A percentile compares a stretch with the other conserved stretches of the same genome.
Conservation (phyloP, 495 filamentous ascomycete species). For the Viridothelium virens region DNA sequence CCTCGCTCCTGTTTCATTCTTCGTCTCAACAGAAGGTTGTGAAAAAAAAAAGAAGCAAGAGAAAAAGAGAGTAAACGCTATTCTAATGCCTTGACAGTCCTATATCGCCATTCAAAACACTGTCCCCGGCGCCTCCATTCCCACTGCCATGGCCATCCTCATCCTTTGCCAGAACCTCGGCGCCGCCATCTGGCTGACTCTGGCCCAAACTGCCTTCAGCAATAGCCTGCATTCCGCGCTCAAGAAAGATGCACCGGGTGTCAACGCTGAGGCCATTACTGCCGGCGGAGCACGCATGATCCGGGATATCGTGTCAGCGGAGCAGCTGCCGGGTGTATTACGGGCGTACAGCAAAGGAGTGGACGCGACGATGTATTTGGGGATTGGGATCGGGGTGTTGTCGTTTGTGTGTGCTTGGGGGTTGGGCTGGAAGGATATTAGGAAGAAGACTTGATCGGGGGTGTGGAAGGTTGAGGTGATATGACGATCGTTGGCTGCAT, state of each 20-base stretch:
- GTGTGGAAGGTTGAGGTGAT: no score
- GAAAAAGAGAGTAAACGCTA: background rate
- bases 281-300: constrained; percentile 33
- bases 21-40: no score
- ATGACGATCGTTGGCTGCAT: no score
- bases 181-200: constrained; percentile 44
- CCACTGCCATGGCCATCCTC: constrained; percentile 45
- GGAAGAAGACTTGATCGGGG: no score
- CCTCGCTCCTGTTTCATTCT: no score
- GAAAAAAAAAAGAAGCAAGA: constrained; percentile 15
- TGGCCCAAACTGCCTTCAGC: constrained; percentile 44
- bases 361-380: constrained; percentile 20
- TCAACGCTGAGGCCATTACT: constrained; percentile 31
- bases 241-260: background rate
- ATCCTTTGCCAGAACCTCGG: constrained; percentile 47
- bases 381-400: constrained; percentile 15
- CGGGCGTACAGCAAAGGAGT: constrained; percentile 19
- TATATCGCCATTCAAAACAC: constrained; percentile 47
- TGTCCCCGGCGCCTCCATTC: constrained; percentile 39
- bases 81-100: constrained; percentile 13
- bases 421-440: constrained; percentile 29
- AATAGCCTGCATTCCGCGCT: constrained; percentile 29
- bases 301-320: constrained; percentile 9
- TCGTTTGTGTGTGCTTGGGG: constrained; percentile 23
- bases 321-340: constrained; percentile 18